Evolutionary conservation across 805 yeast genomes (phyloP), one percentile per base, ranked within the genome.

Genomic region (Candida jianshihensis): DNA sequence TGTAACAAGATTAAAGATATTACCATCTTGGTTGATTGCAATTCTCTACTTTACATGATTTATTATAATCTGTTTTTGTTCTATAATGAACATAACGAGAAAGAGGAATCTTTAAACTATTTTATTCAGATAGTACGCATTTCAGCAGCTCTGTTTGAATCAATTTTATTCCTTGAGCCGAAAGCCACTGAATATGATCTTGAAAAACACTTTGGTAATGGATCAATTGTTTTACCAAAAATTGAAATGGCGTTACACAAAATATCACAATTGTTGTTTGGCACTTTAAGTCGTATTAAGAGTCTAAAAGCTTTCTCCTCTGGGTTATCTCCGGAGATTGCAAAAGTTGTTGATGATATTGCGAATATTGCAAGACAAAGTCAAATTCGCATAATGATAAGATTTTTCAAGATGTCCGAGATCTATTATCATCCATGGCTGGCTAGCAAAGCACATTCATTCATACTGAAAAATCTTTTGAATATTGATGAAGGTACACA

Each of bases 371-470:
- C 34, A 16, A 20, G 19, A 5, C 31, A 18, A 12, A 26, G 37
- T 5, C 28, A 30, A 21, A 39, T 25, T 9, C 39, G 37, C 12
- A 37, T 47, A 9, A 19, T 43, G n/a, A 31, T 36, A 11, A 42
- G 38, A 4, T 40, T 35, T 21, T 35, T 33, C n/a, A 29, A 31
- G 4, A 27, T 50, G 11, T 33, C 53, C 10, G 51, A 49, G 19
- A 36, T 28, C 2, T 53, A 53, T 31, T 53, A 52, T 32, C 58
- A 52, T 31, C 35, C 47, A 2, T 53, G 58, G 58, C 44, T 44
- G 11, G 43, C 45, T 8, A 36, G 43, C 15, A 53, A 49, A 29
- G 41, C 50, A 19, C 53, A 52, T 30, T 16, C 42, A 1, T 44
- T 32, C 29, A 50, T 53, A 1, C 18, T 38, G 4, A 33, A 38